phyloP scores from a whole-genome alignment of 2,329 filamentous ascomycete species.

The Drechmeria coniospora region DNA sequence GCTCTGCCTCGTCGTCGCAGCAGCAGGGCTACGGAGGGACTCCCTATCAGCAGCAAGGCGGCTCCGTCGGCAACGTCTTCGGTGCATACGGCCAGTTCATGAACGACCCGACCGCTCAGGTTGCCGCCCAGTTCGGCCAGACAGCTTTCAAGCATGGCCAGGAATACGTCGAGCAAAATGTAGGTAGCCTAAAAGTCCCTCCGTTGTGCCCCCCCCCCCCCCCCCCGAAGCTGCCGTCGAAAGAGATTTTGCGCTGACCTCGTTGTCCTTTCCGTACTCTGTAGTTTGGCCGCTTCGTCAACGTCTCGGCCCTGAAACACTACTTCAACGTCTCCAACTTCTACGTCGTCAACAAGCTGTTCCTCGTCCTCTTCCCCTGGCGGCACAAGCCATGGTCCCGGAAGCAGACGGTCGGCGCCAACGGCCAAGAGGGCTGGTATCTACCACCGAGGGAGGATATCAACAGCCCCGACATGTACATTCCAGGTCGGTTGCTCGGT shows the following conservation, averaged over 20 bases:
- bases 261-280: no score
- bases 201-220: no score
- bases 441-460: constrained; percentile 86
- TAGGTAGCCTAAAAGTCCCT: no score
- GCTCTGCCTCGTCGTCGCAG: constrained; percentile 51
- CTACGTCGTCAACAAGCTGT: constrained; percentile 87
- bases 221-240: no score
- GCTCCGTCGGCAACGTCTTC: constrained; percentile 37
- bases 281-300: constrained; percentile 59
- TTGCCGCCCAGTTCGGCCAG: constrained; percentile 88
- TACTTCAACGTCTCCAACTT: constrained; percentile 99
- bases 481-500: constrained; percentile 39
- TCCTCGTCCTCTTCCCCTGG: constrained; percentile 93
- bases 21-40: constrained; percentile 51
- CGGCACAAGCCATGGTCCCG: constrained; percentile 94
- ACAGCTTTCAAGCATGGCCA: constrained; percentile 82
- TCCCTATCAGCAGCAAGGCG: constrained; percentile 55
- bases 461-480: constrained; percentile 99
- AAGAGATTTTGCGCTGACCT: constrained; percentile 5
- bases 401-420: constrained; percentile 60
- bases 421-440: constrained; percentile 61
- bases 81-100: constrained; percentile 83
- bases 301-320: constrained; percentile 84
- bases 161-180: constrained; percentile 91
- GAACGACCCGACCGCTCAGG: constrained; percentile 85